Evolutionary conservation across 2,329 filamentous ascomycete species (phyloP).

Genomic region (Alternaria arbusti): DNA sequence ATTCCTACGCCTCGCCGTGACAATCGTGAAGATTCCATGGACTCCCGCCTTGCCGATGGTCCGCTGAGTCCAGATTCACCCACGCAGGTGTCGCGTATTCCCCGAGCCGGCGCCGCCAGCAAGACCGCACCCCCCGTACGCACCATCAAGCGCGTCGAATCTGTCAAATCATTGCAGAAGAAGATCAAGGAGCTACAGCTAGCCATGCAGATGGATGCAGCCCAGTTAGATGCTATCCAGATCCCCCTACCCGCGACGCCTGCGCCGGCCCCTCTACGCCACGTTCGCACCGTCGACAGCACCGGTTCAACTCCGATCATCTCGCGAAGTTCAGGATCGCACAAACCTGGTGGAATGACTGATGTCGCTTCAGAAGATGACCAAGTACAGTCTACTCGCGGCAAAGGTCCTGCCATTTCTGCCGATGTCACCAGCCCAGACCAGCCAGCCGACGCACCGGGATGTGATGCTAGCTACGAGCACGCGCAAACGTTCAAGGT

Average conservation of each 20-base stretch:
- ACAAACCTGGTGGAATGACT: background rate
- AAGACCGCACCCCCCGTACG: constrained; percentile 7
- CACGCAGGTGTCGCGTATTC: constrained; percentile 33
- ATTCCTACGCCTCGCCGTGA: constrained; percentile 16
- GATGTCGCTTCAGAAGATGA: background rate
- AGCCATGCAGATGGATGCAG: background rate
- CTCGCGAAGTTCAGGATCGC: background rate
- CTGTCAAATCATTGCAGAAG: constrained; percentile 9
- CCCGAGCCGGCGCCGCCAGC: constrained; percentile 19
- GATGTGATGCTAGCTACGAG: background rate
- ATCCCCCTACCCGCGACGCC: constrained; percentile 7
- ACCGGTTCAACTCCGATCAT: constrained; percentile 26
- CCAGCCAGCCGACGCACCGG: background rate
- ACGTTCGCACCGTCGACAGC: constrained; percentile 32
- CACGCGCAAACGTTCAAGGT: background rate
- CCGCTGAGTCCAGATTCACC: constrained; percentile 9
- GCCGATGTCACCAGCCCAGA: background rate
- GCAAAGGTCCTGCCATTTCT: background rate
- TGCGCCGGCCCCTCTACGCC: constrained; percentile 7
- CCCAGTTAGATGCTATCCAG: constrained; percentile 5
- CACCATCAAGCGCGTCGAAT: constrained; percentile 25
- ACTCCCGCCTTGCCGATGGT: background rate
- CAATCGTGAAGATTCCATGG: background rate
- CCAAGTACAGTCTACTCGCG: background rate
- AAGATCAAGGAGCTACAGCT: background rate